Percentiles rank a stretch among this genome's conserved stretches.
Evolutionary conservation across 2,329 filamentous ascomycete species (phyloP).

Genomic region (Xylaria hypoxylon): DNA sequence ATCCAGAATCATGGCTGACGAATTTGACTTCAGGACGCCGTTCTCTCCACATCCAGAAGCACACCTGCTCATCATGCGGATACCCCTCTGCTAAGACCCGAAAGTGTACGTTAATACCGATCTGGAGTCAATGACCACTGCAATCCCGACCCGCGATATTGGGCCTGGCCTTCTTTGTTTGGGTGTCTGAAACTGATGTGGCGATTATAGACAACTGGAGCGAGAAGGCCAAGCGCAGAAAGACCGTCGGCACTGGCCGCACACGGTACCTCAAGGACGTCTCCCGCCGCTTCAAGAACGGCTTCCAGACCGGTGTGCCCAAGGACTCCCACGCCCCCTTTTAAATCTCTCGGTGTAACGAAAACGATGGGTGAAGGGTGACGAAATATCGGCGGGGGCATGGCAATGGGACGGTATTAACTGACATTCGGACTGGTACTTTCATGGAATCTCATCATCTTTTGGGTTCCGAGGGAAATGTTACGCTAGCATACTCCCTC

Average conservation of each 20-base stretch:
- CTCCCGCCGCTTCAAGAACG: constrained; percentile 95
- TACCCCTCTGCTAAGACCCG: constrained; percentile 97
- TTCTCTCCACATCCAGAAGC: constrained; percentile 99
- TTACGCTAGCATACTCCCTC: constrained; percentile 48
- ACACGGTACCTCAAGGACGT: constrained; percentile 95
- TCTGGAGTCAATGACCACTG: constrained; percentile 39
- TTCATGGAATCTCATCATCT: constrained; percentile 47
- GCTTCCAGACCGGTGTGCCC: constrained; percentile 91
- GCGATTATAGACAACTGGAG: constrained; percentile 89
- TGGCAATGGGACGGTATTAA: constrained; percentile 52
- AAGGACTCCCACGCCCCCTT: constrained; percentile 75
- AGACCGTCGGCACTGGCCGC: constrained; percentile 97
- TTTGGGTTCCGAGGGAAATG: constrained; percentile 46
- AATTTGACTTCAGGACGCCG: constrained; percentile 76
- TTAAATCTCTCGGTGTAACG: constrained; percentile 40
- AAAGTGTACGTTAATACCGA: constrained; percentile 80
- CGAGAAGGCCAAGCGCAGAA: constrained; percentile 99
- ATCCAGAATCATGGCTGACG: constrained; percentile 17
- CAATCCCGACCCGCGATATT: constrained; percentile 9
- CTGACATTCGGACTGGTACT: constrained; percentile 52
- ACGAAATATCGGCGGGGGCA: constrained; percentile 50
- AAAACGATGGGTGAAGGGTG: constrained; percentile 53
- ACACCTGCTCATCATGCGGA: constrained; percentile 94
- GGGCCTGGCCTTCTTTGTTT: constrained; percentile 2
- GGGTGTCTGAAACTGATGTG: constrained; percentile 29